phyloP scores from a whole-genome alignment of 441 rosid species.

The California macrophylla region DNA sequence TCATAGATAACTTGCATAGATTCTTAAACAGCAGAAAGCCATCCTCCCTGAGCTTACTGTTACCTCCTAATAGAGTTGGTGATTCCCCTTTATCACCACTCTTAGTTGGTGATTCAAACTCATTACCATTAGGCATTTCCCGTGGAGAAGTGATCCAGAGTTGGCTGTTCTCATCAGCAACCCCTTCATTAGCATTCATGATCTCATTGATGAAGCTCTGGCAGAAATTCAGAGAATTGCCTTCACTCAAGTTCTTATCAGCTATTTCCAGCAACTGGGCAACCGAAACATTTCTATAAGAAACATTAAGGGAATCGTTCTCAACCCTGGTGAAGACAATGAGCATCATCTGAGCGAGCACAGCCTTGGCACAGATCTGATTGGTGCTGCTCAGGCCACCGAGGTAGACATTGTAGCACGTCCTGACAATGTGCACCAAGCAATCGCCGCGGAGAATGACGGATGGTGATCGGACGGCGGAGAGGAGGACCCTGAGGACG shows the following conservation, averaged over 20 bases:
- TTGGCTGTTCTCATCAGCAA: slow-evolving; percentile 30
- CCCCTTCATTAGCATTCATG: slow-evolving; percentile 46
- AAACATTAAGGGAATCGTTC: slow-evolving; percentile 50
- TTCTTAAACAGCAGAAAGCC: slow-evolving; percentile 75
- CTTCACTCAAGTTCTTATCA: slow-evolving; percentile 78
- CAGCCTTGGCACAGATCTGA: slow-evolving; percentile 95
- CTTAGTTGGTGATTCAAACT: slow-evolving; percentile 16
- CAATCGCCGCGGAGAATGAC: slow-evolving; percentile 72
- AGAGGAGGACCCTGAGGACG: slow-evolving; percentile 61
- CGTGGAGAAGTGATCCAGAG: slow-evolving; percentile 11
- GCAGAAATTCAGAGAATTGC: slow-evolving; percentile 59
- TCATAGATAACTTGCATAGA: slow-evolving; percentile 84
- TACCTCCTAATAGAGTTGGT: slow-evolving; percentile 11
- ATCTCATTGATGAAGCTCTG: slow-evolving; percentile 72
- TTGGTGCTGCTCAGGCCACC: slow-evolving; percentile 70
- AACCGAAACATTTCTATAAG: slow-evolving; percentile 43
- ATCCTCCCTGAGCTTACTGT: slow-evolving; percentile 73
- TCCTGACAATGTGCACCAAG: slow-evolving; percentile 58
- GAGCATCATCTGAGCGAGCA: slow-evolving; percentile 71
- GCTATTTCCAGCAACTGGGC: slow-evolving; percentile 62
- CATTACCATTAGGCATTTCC: slow-evolving; percentile 31
- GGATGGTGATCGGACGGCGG: slow-evolving; percentile 60
- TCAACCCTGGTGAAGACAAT: slow-evolving; percentile 64
- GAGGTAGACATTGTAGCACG: slow-evolving; percentile 83
- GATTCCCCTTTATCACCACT: slow-evolving; percentile 28